Conservation (phyloP, 75 land plant genomes). For the Sequoia sempervirens region DNA sequence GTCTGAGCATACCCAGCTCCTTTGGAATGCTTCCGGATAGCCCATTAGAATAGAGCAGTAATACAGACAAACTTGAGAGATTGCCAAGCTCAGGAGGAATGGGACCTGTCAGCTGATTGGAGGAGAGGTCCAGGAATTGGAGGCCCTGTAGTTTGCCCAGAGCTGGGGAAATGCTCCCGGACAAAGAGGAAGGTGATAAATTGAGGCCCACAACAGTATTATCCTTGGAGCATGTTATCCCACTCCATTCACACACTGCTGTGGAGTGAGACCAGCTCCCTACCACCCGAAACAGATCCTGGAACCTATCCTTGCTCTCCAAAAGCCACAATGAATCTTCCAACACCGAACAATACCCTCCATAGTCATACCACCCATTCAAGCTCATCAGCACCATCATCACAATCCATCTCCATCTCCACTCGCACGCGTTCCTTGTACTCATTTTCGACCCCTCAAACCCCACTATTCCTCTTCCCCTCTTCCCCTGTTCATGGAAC, state of each 20-base stretch:
- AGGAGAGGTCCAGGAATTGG: conserved; percentile 44
- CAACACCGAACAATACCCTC: background rate
- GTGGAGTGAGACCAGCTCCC: conserved; percentile 29
- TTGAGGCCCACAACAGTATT: conserved; percentile 30
- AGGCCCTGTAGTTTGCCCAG: conserved; percentile 30
- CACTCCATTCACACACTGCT: conserved; percentile 46
- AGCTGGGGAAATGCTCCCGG: conserved; percentile 42
- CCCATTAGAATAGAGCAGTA: conserved; percentile 46
- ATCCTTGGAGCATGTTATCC: conserved; percentile 40
- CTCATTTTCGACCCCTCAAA: background rate
- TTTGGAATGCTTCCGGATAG: conserved; percentile 52
- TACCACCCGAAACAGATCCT: conserved; percentile 35
- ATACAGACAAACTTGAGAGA: conserved; percentile 30
- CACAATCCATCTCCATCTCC: background rate
- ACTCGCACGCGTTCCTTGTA: background rate
- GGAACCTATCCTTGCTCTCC: conserved; percentile 28
- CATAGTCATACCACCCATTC: background rate
- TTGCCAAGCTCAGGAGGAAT: conserved; percentile 46
- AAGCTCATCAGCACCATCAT: background rate
- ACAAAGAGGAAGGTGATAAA: conserved; percentile 32
- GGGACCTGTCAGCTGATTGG: conserved; percentile 39
- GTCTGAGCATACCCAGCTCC: conserved; percentile 44
- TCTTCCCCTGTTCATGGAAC: background rate
- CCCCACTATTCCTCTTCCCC: background rate
- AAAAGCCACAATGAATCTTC: conserved; percentile 34